Conservation (phyloP, 805 yeast genomes). For the Ogataea pini region DNA sequence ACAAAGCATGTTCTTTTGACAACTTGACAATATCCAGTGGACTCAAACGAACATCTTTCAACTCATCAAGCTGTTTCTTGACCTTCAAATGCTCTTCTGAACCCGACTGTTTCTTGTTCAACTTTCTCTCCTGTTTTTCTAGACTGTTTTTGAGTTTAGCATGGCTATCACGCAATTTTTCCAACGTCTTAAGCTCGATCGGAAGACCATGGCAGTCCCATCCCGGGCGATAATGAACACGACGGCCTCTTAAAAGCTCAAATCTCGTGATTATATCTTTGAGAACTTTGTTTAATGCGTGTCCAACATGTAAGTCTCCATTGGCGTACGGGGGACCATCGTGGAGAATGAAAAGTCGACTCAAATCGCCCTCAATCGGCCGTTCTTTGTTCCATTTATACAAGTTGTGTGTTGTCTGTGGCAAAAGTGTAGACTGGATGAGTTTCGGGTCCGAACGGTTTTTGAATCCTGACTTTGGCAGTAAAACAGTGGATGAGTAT, state of each 20-base stretch:
- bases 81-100: constrained; percentile 15
- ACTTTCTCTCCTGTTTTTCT: constrained; percentile 28
- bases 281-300: constrained; percentile 83
- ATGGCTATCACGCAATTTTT: constrained; percentile 39
- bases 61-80: constrained; percentile 10
- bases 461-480: constrained; percentile 74
- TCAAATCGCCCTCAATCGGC: constrained; percentile 27
- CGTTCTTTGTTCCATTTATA: constrained; percentile 61
- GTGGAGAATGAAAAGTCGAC: constrained; percentile 65
- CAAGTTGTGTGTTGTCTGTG: constrained; percentile 56
- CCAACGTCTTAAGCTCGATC: constrained; percentile 82
- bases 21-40: constrained; percentile 60
- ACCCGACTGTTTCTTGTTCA: constrained; percentile 6
- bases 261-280: constrained; percentile 83
- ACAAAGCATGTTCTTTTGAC: constrained; percentile 69
- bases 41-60: constrained; percentile 32
- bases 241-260: constrained; percentile 58
- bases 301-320: constrained; percentile 90
- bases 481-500: constrained; percentile 28
- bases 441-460: constrained; percentile 52
- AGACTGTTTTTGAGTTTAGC: constrained; percentile 32
- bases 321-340: constrained; percentile 99
- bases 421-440: constrained; percentile 45
- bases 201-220: constrained; percentile 99
- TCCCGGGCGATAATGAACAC: constrained; percentile 80